Evolutionary conservation across 1,284 basidiomycete species (phyloP), one percentile per base, ranked within the genome.

Genomic region (Microbotryum violaceum): DNA sequence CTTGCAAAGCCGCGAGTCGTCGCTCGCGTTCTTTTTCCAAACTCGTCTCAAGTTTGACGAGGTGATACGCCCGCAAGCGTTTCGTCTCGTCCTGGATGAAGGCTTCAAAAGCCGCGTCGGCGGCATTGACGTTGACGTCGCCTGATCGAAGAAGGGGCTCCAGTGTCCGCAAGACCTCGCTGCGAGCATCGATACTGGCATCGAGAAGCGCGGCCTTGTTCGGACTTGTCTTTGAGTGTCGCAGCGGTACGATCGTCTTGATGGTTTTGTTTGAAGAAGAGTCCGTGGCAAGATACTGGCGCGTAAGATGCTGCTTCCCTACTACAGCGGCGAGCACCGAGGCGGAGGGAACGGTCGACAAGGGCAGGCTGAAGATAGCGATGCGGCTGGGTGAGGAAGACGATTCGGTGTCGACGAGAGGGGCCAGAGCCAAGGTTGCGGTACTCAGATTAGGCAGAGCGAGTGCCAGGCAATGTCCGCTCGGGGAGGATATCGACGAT

Each of bases 261-360:
- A 65, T 65, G 12, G 16, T 6, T 12, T 16, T 16, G 37, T 10
- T 49, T 8, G 10, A 49, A 25, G 42, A 10, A 12, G 37, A 23
- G 20, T 37, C 37, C 14, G 27, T 10, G 23, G 21, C 63, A 51
- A 69, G 52, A 58, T 58, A 69, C 12, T 50, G 54, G 9, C 52
- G 31, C 6, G 68, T 69, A 46, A 67, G 57, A 4, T 61, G 42
- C 21, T 69, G 66, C 53, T 67, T 67, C n/a, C 68, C 68, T 6
- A 67, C 68, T 12, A 69, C 63, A 9, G 60, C 68, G 12, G 68
- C 68, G 49, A 69, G 65, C 29, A 69, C 68, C 0, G 68, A 67
- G 0, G 61, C 25, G 6, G 63, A 46, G 7, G 68, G 68, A 12
- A 69, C 54, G 21, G 58, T 21, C 7, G 62, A 25, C 45, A 69